Evolutionary conservation across 257 asterid genomes (phyloP).

Genomic region (Nicotiana obtusifolia): DNA sequence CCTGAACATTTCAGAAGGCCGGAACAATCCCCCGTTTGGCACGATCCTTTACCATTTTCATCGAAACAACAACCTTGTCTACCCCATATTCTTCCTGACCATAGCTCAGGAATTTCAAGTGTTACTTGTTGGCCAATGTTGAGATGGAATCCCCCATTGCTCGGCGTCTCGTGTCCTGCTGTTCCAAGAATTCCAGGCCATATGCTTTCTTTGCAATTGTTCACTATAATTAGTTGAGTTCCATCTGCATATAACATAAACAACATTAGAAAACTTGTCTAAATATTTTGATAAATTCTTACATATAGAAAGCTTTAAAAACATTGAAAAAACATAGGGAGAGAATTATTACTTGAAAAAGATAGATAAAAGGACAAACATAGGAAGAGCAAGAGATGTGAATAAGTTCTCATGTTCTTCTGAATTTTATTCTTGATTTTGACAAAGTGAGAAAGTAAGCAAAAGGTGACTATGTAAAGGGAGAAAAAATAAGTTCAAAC

Average conservation of each 20-base stretch:
- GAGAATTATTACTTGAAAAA: not conserved
- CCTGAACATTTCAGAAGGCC: constrained; percentile 56
- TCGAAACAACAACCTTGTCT: constrained; percentile 69
- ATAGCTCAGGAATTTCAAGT: constrained; percentile 42
- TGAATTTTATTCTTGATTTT: not conserved
- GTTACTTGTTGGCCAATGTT: constrained; percentile 29
- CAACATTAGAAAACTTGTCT: not conserved
- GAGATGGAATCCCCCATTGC: constrained; percentile 62
- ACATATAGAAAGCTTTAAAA: not conserved
- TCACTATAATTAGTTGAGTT: constrained; percentile 42
- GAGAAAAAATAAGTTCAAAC: not conserved
- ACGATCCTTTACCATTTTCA: constrained; percentile 40
- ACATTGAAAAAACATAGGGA: not conserved
- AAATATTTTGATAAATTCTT: not conserved
- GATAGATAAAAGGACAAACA: not conserved
- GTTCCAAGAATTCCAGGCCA: constrained; percentile 81
- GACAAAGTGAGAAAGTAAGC: not conserved
- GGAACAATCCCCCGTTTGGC: constrained; percentile 74
- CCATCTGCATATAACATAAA: constrained; percentile 41
- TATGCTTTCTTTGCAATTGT: constrained; percentile 59
- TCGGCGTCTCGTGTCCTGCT: constrained; percentile 44
- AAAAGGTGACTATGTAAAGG: not conserved
- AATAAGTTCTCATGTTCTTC: not conserved
- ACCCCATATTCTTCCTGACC: constrained; percentile 92
- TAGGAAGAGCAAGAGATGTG: not conserved